A percentile compares a stretch with the other conserved stretches of the same genome.
phyloP scores from a whole-genome alignment of 345 rosid genomes.

The Mangifera indica region DNA sequence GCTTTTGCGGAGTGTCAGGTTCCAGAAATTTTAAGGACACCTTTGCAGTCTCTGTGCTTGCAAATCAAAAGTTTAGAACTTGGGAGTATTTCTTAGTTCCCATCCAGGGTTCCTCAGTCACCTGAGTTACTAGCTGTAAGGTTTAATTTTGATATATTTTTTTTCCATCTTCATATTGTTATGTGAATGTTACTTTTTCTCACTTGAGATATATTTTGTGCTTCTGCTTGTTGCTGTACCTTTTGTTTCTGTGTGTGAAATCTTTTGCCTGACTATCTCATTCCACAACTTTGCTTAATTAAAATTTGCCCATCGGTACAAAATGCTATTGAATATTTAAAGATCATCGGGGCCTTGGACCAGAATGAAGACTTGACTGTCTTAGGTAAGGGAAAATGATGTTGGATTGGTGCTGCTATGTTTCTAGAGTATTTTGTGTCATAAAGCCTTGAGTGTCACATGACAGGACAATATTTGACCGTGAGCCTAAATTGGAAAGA shows the following conservation, averaged over 20 bases:
- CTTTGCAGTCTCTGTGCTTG: constrained; percentile 86
- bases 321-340: constrained; percentile 86
- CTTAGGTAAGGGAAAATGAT: constrained; percentile 45
- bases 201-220: not conserved
- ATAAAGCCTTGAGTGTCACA: constrained; percentile 16
- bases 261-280: constrained; percentile 6
- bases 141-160: constrained; percentile 15
- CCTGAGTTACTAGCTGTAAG: constrained; percentile 82
- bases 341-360: constrained; percentile 85
- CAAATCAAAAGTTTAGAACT: constrained; percentile 86
- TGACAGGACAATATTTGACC: constrained; percentile 74
- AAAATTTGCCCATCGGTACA: constrained; percentile 55
- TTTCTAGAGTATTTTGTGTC: constrained; percentile 13
- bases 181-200: not conserved
- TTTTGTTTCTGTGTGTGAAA: constrained; percentile 1
- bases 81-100: constrained; percentile 80
- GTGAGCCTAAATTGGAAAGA: constrained; percentile 95
- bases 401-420: not conserved
- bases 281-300: constrained; percentile 6
- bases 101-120: constrained; percentile 83
- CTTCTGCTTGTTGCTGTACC: too few relatives aligned
- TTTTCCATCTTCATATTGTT: constrained; percentile 16
- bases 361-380: constrained; percentile 72
- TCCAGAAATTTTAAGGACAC: constrained; percentile 94
- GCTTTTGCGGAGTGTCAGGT: constrained; percentile 86